Evolutionary conservation across 768 basidiomycete species (phyloP).

Genomic region (Austroboletus eburneus): DNA sequence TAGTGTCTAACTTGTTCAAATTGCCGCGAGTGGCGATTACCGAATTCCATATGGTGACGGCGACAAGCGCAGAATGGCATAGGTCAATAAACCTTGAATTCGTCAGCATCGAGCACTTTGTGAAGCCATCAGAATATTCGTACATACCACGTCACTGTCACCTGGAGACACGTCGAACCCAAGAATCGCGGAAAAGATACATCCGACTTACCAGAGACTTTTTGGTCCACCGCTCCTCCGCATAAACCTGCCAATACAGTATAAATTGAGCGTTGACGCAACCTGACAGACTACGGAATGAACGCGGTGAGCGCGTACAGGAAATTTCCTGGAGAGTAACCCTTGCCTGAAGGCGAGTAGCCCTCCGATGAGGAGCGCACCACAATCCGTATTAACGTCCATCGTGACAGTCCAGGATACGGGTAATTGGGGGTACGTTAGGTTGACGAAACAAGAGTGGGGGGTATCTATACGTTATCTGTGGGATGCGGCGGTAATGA

Average conservation of each 20-base stretch:
- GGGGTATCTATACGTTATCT: too few species aligned
- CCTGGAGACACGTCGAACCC: constrained; percentile 6
- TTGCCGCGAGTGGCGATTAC: constrained; percentile 21
- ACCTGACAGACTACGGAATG: constrained; percentile 20
- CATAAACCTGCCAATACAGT: constrained; percentile 19
- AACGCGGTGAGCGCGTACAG: not conserved
- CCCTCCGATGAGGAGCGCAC: constrained; percentile 21
- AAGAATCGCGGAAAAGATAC: too few species aligned
- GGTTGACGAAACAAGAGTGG: too few species aligned
- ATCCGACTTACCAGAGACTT: constrained; percentile 17
- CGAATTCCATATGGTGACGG: constrained; percentile 23
- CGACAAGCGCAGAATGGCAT: constrained; percentile 23
- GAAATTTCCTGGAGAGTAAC: not conserved
- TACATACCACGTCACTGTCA: constrained; percentile 18
- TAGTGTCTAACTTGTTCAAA: constrained; percentile 3
- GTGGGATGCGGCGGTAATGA: too few species aligned
- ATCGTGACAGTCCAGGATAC: not conserved
- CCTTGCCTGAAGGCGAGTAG: constrained; percentile 19
- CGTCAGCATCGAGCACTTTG: not conserved
- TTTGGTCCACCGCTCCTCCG: constrained; percentile 14
- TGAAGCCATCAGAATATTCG: not conserved
- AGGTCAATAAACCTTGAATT: constrained; percentile 24
- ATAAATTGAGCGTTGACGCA: constrained; percentile 25
- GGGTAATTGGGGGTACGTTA: too few species aligned
- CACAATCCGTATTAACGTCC: constrained; percentile 10